Evolutionary conservation across 345 rosid genomes (phyloP).

Genomic region (Fremontodendron californicum): DNA sequence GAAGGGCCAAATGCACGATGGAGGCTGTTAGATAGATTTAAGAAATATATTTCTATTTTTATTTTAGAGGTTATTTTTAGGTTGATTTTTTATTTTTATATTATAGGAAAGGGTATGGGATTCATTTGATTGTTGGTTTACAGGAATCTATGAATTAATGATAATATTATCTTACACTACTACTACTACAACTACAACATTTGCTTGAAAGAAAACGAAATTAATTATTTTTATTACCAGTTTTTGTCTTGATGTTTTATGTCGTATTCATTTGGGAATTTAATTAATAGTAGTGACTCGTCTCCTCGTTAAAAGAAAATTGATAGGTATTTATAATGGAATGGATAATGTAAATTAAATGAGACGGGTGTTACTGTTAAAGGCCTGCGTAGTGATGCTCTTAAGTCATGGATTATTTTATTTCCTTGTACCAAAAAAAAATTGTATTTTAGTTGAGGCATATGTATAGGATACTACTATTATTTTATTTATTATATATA

Average conservation of each 20-base stretch:
- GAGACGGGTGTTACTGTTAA: background rate
- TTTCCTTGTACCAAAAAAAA: too few species aligned
- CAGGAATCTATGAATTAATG: background rate
- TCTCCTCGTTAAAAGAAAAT: background rate
- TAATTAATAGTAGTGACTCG: background rate
- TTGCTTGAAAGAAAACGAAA: conserved; percentile 8
- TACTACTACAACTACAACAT: background rate
- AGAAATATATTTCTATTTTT: background rate
- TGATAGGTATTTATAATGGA: background rate
- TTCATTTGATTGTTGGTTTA: conserved; percentile 28
- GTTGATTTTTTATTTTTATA: background rate
- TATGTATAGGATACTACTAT: background rate
- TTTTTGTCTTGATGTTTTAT: conserved; percentile 8
- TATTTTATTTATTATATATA: background rate
- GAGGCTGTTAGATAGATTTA: background rate
- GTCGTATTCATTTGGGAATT: background rate
- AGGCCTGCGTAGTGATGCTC: background rate
- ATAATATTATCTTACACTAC: background rate
- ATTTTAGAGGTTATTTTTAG: background rate
- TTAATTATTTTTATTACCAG: background rate
- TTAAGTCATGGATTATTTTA: background rate
- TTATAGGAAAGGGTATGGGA: conserved; percentile 18
- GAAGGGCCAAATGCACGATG: background rate
- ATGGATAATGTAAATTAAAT: conserved; percentile 15
- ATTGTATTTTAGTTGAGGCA: too few species aligned